A percentile compares a stretch with the other conserved stretches of the same genome.
These are phyloP conservation scores for Mesembryanthemum crystallinum DNA, from an alignment of 148 eudicot species.

Conservation along the genomic window DNA sequence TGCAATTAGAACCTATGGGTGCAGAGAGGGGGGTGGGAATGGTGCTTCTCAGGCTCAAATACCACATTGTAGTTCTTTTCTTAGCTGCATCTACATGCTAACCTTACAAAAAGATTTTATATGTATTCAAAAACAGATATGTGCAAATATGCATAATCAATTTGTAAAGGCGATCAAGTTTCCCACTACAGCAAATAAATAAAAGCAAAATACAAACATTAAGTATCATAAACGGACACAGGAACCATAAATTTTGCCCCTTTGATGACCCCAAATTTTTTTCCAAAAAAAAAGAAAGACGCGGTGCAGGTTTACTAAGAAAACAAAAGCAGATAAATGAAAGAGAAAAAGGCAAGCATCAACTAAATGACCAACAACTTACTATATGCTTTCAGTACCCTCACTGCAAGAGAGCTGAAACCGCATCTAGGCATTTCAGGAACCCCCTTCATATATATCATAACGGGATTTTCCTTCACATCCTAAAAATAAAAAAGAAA, in stretches of 20 bases:
- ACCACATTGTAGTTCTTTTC: too few species aligned
- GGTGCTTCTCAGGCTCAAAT: too few species aligned
- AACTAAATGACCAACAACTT: slow-evolving; percentile 30
- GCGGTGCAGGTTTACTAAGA: neutral
- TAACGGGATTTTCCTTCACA: slow-evolving; percentile 82
- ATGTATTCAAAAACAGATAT: neutral
- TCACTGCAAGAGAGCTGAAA: slow-evolving; percentile 87
- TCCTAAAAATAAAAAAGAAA: slow-evolving; percentile 43
- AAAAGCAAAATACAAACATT: neutral
- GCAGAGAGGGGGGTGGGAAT: too few species aligned
- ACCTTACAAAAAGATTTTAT: neutral
- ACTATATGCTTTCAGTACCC: slow-evolving; percentile 74
- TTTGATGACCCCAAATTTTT: too few species aligned
- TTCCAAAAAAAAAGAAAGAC: neutral
- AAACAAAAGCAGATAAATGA: neutral
- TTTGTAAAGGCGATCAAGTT: neutral
- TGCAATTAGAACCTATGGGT: too few species aligned
- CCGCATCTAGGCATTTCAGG: slow-evolving; percentile 91
- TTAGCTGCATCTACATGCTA: too few species aligned
- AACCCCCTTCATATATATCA: slow-evolving; percentile 93
- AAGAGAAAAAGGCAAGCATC: neutral
- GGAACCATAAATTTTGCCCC: neutral
- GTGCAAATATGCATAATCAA: neutral
- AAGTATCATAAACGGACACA: neutral
- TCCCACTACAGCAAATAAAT: neutral